Percentiles rank a stretch among this genome's conserved stretches.
These are phyloP conservation scores for Dothideomycetes sp. DNA, from an alignment of 2,329 filamentous ascomycete species.

Conservation along the genomic window DNA sequence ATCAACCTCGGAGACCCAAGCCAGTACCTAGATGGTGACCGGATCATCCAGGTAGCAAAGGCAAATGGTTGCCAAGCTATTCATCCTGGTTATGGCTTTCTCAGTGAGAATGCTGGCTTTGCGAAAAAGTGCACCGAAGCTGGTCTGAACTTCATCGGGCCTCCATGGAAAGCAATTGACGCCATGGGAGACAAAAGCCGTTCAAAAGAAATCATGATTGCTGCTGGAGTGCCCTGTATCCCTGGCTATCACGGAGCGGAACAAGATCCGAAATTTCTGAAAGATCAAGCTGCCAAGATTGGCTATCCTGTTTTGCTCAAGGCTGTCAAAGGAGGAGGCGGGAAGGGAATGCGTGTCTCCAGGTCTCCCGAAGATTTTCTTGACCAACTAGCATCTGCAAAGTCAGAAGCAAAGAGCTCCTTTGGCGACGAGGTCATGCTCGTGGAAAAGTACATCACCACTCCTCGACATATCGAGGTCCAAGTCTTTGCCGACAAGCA, in stretches of 20 bases:
- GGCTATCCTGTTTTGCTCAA: conserved; percentile 55
- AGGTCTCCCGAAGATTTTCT: conserved; percentile 46
- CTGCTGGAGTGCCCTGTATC: conserved; percentile 90
- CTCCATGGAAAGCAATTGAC: conserved; percentile 64
- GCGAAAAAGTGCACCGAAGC: conserved; percentile 80
- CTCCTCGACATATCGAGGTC: conserved; percentile 55
- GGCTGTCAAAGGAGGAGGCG: conserved; percentile 53
- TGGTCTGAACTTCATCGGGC: conserved; percentile 88
- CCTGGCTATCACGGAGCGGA: conserved; percentile 88
- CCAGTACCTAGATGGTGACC: conserved; percentile 85
- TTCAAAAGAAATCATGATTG: conserved; percentile 93
- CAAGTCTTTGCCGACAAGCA: conserved; percentile 57
- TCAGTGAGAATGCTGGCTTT: conserved; percentile 89
- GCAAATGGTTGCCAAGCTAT: conserved; percentile 79
- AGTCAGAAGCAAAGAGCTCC: conserved; percentile 51
- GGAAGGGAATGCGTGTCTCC: conserved; percentile 62
- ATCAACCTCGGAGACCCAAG: conserved; percentile 73
- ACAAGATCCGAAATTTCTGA: conserved; percentile 54
- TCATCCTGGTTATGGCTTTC: conserved; percentile 89
- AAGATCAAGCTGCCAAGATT: conserved; percentile 62
- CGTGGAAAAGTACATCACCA: conserved; percentile 58
- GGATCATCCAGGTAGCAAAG: conserved; percentile 82
- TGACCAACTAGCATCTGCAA: conserved; percentile 51
- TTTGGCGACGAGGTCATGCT: conserved; percentile 58
- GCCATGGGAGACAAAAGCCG: conserved; percentile 86